These are phyloP conservation scores for Schoenoplectus tabernaemontani DNA, from an alignment of 202 grass and related monocot genomes.

Conservation along the genomic window DNA sequence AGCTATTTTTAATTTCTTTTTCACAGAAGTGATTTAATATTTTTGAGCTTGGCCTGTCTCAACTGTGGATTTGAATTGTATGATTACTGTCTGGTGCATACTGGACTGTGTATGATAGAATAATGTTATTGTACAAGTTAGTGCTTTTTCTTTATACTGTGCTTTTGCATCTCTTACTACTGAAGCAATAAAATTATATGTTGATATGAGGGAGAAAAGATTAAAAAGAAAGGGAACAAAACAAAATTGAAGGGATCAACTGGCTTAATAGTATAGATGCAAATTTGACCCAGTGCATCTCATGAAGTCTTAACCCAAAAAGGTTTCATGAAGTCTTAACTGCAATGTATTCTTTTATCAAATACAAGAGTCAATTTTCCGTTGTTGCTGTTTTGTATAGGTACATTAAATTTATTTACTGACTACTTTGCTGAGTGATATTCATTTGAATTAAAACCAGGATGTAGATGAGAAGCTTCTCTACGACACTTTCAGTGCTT, in stretches of 20 bases:
- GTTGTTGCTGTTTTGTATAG: background rate
- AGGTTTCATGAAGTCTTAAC: background rate
- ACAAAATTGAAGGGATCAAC: background rate
- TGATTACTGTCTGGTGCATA: background rate
- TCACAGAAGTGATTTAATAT: background rate
- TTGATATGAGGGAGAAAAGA: background rate
- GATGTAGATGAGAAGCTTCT: constrained; percentile 99
- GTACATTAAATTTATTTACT: background rate
- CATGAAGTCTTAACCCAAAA: background rate
- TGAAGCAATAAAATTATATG: background rate
- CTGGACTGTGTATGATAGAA: background rate
- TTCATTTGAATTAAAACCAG: constrained; percentile 30
- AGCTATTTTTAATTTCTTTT: constrained; percentile 18
- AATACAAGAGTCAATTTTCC: no score
- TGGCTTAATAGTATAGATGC: background rate
- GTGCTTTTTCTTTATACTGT: background rate
- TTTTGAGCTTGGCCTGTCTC: background rate
- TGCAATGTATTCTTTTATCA: background rate
- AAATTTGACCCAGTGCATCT: background rate
- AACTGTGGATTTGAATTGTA: constrained; percentile 24
- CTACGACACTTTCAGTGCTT: constrained; percentile 98
- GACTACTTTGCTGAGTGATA: background rate
- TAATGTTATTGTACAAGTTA: background rate
- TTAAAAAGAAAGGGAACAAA: background rate
- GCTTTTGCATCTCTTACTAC: background rate